These are phyloP conservation scores for Hondaea fermentalgiana DNA, from an alignment of 108 stramenopile genomes.

Conservation along the genomic window DNA sequence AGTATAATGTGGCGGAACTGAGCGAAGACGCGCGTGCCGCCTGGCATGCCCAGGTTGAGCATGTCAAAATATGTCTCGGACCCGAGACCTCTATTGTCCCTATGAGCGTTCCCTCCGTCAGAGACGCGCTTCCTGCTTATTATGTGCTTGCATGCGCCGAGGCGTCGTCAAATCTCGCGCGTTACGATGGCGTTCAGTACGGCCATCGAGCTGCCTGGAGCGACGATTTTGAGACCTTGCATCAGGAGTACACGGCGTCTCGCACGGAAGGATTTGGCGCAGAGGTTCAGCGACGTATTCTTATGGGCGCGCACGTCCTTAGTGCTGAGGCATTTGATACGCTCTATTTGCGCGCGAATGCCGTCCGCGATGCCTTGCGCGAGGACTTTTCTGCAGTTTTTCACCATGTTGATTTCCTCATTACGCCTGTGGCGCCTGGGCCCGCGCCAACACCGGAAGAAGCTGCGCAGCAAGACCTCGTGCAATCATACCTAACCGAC, in stretches of 20 bases:
- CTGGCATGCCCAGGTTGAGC: not conserved
- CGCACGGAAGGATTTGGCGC: slow-evolving; percentile 20
- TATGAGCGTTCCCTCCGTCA: slow-evolving; percentile 4
- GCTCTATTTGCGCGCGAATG: slow-evolving; percentile 31
- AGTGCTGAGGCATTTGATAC: slow-evolving; percentile 32
- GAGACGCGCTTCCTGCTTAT: slow-evolving; percentile 70
- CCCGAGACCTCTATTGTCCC: not conserved
- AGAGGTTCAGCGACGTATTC: slow-evolving; percentile 41
- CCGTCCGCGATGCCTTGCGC: slow-evolving; percentile 24
- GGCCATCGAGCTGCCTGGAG: slow-evolving; percentile 39
- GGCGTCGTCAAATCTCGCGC: slow-evolving; percentile 85
- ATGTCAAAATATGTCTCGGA: not conserved
- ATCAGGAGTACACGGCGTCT: not conserved
- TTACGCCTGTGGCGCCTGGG: not conserved
- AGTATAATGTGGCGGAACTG: slow-evolving; percentile 66
- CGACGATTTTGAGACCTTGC: not conserved
- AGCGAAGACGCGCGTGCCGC: slow-evolving; percentile 20
- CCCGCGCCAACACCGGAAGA: not conserved
- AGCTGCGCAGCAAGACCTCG: not conserved
- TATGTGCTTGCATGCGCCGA: slow-evolving; percentile 90
- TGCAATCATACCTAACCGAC: slow-evolving; percentile 30
- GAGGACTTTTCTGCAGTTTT: slow-evolving; percentile 27
- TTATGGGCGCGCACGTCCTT: slow-evolving; percentile 34
- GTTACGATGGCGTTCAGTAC: slow-evolving; percentile 90
- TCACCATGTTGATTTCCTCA: slow-evolving; percentile 11